phyloP scores from a whole-genome alignment of 768 basidiomycete genomes.

The Calocybe gangraenosa region DNA sequence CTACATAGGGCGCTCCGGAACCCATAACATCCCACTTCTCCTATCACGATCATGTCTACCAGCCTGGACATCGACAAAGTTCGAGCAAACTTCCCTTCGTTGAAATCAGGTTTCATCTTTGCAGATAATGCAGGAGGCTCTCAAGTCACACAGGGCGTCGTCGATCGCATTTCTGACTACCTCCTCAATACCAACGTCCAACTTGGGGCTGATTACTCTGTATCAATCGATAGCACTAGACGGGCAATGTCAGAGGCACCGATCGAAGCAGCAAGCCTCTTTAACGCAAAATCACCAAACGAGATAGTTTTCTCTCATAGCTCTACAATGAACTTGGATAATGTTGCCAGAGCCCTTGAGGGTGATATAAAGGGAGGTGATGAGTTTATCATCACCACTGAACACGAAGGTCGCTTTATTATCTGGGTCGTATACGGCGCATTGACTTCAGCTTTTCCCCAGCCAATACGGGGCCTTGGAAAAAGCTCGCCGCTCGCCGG shows the following conservation, averaged over 20 bases:
- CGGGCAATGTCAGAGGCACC: conserved; percentile 48
- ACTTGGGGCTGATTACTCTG: conserved; percentile 65
- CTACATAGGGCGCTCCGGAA: no score
- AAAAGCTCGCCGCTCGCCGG: conserved; percentile 58
- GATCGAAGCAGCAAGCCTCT: conserved; percentile 48
- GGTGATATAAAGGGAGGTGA: conserved; percentile 51
- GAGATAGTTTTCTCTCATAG: conserved; percentile 68
- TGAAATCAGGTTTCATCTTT: conserved; percentile 57
- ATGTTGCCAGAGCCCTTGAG: conserved; percentile 62
- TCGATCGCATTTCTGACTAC: conserved; percentile 62
- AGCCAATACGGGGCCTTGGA: conserved; percentile 80
- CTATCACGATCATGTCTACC: conserved; percentile 15
- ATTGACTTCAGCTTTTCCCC: no score
- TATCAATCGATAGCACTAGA: conserved; percentile 46
- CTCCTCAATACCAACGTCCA: conserved; percentile 71
- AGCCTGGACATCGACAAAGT: conserved; percentile 44
- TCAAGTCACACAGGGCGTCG: conserved; percentile 50
- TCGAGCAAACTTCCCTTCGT: conserved; percentile 59
- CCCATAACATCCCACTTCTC: neutral
- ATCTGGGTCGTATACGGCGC: conserved; percentile 8
- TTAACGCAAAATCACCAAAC: conserved; percentile 57
- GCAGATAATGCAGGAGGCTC: conserved; percentile 80
- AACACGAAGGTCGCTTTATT: conserved; percentile 81
- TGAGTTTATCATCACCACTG: conserved; percentile 74
- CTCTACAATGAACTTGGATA: conserved; percentile 66